phyloP scores from a whole-genome alignment of 495 filamentous ascomycete species.

The Neurospora tetrasperma region DNA sequence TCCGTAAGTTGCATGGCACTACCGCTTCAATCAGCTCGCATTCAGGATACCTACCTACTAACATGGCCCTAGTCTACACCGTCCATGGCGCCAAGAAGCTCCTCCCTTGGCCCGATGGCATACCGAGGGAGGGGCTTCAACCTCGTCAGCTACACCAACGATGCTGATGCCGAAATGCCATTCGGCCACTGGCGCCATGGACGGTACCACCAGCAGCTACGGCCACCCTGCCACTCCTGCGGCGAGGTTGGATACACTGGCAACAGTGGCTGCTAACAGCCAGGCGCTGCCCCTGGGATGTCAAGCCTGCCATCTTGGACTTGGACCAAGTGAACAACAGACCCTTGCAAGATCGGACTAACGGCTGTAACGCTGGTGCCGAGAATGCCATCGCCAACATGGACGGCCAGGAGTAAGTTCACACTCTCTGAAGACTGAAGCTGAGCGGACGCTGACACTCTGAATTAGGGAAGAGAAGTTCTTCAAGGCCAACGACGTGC shows the following conservation, averaged over 20 bases:
- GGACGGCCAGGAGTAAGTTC: neutral
- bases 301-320: no score
- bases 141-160: neutral
- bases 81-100: conserved; percentile 83
- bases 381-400: neutral
- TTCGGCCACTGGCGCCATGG: neutral
- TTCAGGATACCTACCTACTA: neutral
- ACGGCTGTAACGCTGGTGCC: conserved; percentile 42
- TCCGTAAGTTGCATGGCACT: conserved; percentile 23
- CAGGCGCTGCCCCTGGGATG: neutral
- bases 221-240: neutral
- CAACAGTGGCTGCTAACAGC: neutral
- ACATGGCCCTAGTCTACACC: neutral
- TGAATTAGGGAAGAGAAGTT: conserved; percentile 59
- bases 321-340: no score
- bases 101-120: conserved; percentile 83
- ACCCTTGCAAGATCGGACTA: no score
- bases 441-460: neutral
- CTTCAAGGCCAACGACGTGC: conserved; percentile 64
- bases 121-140: conserved; percentile 35
- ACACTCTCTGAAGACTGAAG: neutral
- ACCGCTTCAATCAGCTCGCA: no score
- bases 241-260: neutral
- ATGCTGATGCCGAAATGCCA: neutral
- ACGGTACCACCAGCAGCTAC: neutral